Evolutionary conservation across 179 eudicot genomes (phyloP), one percentile per base, ranked within the genome.

Genomic region (Silene coronaria): DNA sequence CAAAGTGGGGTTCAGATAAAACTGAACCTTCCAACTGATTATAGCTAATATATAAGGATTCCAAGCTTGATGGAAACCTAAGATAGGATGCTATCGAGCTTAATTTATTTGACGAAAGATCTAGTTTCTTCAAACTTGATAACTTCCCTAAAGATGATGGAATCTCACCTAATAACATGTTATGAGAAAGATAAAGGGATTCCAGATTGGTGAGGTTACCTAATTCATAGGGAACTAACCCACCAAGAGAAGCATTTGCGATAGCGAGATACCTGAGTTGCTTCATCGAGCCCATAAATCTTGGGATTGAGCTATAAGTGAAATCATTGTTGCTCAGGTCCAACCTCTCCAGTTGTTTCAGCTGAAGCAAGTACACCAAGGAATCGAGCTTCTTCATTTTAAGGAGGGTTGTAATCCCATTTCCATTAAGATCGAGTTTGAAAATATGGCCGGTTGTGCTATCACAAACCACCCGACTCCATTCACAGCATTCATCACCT

Each of bases 141-240:
- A 60, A 13, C 28, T 7, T 22, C 1, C 17, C 13, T 24, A 60
- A 60, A 2, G 65, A 60, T 22, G 30, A 17, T 11, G 65, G 65
- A 60, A 60, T 60, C 65, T 60, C 30, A 0, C 65, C 65, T 2
- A 27, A 26, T 16, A 71, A 26, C 3, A 51, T 53, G 63, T 71
- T 71, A 0, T 0, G 0, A 24, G 17, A 7, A 27, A 71, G 46
- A 71, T n/a, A 58, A 14, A 73, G 68, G 34, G 14, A 12, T 34
- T 9, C 38, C 13, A 73, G 62, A 17, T 73, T 36, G 2, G 76
- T 73, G 55, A 73, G 76, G 42, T 73, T 73, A 73, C 42, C 36
- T 32, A 73, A 21, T 24, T 73, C 68, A 38, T 8, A 3, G 0
- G 69, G 76, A 61, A 61, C 22, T 61, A 4, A 5, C 8, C 76